Conservation (phyloP, 169 alveolate genomes). For the Cryptosporidium sp. region DNA sequence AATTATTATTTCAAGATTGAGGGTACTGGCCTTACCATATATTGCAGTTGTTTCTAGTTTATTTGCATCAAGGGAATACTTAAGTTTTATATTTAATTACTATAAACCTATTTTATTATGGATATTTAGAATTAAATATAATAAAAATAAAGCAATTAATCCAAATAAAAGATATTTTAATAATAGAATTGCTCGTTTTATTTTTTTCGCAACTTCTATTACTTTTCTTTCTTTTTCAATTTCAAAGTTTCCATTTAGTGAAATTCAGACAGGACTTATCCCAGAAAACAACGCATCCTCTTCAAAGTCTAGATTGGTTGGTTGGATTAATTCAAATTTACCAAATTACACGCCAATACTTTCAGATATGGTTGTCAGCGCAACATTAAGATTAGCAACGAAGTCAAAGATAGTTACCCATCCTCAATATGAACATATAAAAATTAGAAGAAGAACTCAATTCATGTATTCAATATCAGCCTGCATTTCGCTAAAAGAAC, state of each 20-base stretch:
- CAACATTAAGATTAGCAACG: conserved; percentile 77
- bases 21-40: conserved; percentile 75
- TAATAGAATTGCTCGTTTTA: not conserved
- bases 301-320: conserved; percentile 58
- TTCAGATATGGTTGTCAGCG: conserved; percentile 77
- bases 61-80: conserved; percentile 29
- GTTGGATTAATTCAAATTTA: conserved; percentile 65
- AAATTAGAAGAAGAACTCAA: conserved; percentile 78
- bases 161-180: not conserved
- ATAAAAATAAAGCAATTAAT: conserved; percentile 1
- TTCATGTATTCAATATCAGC: conserved; percentile 76
- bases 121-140: not conserved
- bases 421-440: conserved; percentile 79
- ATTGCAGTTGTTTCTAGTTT: conserved; percentile 38
- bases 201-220: not conserved
- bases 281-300: conserved; percentile 64
- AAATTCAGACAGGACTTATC: conserved; percentile 19
- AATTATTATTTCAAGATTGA: conserved; percentile 44
- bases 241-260: conserved; percentile 27
- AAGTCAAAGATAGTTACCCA: conserved; percentile 65
- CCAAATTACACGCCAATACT: conserved; percentile 76
- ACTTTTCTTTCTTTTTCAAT: conserved; percentile 29
- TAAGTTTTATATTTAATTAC: not conserved
- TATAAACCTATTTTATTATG: not conserved
- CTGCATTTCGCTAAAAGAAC: conserved; percentile 77